Evolutionary conservation across 768 basidiomycete genomes (phyloP), one percentile per base, ranked within the genome.

Genomic region (Boletellus ananas): DNA sequence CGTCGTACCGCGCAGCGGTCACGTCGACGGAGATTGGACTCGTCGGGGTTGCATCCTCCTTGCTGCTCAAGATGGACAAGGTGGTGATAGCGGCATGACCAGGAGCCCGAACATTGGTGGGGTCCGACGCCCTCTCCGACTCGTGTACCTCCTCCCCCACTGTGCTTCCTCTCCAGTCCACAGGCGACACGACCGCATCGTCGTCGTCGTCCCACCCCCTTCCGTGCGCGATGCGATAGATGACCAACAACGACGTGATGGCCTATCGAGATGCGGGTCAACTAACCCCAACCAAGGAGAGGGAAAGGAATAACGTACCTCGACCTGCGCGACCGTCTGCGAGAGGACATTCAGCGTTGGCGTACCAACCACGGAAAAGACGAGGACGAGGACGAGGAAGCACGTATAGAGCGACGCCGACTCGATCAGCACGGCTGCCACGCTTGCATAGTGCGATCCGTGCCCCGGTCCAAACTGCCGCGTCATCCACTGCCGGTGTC

Each of bases 181-280:
- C 18, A 5, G 59, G 20, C 16, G 56, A 39, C 29, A 60, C 56
- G 0, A 5, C 41, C 1, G 33, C 23, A 4, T 45, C 33, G 10
- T 47, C 42, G 27, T 9, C 48, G 12, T 47, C 42, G 21, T 9
- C 48, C 59, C 59, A 62, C 13, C 27, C 59, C 16, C 52, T 51
- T 2, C 59, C 59, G 2, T 41, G 47, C 0, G 59, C 47, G n/a
- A 60, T 62, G 11, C 59, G 56, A 37, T 58, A 60, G 2, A 60
- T 52, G 33, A 60, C 62, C 40, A 60, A 23, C 21, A 58, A n/a
- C 1, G 59, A 45, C 6, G 56, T 18, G 27, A 62, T 61, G 33
- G 43, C 13, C 59, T 60, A 13, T 34, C 3, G 13, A 3, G 13
- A 44, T 14, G 6, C 13, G 31, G 29, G 43, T 40, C n/a, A 33